Percentiles rank a stretch among this genome's conserved stretches.
Evolutionary conservation across 768 basidiomycete species (phyloP).

Genomic region (Rhodotorula kratochvilovae): DNA sequence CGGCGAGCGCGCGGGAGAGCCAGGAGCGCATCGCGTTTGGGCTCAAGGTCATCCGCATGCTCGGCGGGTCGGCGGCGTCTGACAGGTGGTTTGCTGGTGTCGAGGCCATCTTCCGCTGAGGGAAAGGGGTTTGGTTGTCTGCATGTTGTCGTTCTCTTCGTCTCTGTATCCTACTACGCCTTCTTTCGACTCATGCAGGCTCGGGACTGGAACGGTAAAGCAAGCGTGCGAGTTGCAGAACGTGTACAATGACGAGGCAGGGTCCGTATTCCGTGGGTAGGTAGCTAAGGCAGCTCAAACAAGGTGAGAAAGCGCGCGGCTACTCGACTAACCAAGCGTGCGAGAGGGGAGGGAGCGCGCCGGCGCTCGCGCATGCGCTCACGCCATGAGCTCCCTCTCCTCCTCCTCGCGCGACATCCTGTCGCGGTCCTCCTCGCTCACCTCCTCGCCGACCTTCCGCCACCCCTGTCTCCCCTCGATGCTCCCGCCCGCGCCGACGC

Average conservation of each 20-base stretch:
- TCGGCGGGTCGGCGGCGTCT: background rate
- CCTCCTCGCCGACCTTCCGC: constrained; percentile 26
- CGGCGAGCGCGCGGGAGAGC: background rate
- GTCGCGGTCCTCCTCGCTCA: constrained; percentile 3
- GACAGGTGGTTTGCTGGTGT: background rate
- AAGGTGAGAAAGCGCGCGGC: background rate
- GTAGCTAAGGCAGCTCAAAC: too few relatives aligned
- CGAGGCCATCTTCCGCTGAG: background rate
- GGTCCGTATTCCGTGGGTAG: too few relatives aligned
- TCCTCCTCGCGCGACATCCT: constrained; percentile 17
- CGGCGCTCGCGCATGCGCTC: too few relatives aligned
- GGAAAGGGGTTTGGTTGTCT: too few relatives aligned
- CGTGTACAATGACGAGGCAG: too few relatives aligned
- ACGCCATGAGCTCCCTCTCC: constrained; percentile 33
- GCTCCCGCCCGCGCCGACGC: background rate
- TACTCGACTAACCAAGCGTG: too few relatives aligned
- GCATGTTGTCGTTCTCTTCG: too few relatives aligned
- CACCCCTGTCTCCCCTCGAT: constrained; percentile 8
- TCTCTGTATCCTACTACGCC: too few relatives aligned
- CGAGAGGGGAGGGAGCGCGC: too few relatives aligned
- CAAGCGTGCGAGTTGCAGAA: too few relatives aligned
- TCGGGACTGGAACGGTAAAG: too few relatives aligned
- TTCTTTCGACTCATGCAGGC: too few relatives aligned
- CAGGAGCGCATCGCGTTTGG: constrained; percentile 5
- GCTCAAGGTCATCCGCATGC: background rate